Evolutionary conservation across 129 eudicot species (phyloP).

Genomic region (Ambrosia trifida): DNA sequence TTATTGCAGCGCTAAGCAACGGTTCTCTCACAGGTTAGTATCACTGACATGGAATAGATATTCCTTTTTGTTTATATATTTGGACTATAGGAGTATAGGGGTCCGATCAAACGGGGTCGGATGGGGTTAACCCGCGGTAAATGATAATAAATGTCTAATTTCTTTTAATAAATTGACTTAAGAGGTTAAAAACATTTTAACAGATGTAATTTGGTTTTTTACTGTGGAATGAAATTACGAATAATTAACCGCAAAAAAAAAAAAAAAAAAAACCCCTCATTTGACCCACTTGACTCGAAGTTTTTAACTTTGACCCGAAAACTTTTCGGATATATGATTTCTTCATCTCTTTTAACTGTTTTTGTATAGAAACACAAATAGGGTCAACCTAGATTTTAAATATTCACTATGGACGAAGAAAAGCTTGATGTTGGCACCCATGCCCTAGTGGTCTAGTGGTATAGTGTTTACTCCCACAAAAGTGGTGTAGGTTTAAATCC

Average conservation of each 20-base stretch:
- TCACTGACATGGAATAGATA: constrained; percentile 3
- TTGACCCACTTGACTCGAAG: neutral
- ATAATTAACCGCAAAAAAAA: no score
- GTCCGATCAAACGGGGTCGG: neutral
- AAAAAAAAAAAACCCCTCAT: no score
- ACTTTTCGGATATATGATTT: neutral
- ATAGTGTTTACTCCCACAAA: no score
- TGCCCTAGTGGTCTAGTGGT: no score
- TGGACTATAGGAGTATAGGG: neutral
- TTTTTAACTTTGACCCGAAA: constrained; percentile 1
- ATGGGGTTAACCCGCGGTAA: neutral
- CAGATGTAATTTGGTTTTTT: no score
- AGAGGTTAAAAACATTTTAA: constrained; percentile 1
- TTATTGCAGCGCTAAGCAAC: constrained; percentile 65
- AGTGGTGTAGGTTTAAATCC: no score
- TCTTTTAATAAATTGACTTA: neutral
- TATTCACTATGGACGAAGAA: neutral
- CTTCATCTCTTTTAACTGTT: constrained; percentile 1
- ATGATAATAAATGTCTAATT: neutral
- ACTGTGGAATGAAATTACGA: no score
- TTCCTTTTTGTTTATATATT: neutral
- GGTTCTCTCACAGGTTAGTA: constrained; percentile 69
- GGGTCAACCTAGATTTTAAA: neutral
- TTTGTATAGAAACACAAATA: neutral
- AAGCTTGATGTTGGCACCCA: no score